Conservation (phyloP, 1,284 basidiomycete genomes). For the Mycena citricolor region DNA sequence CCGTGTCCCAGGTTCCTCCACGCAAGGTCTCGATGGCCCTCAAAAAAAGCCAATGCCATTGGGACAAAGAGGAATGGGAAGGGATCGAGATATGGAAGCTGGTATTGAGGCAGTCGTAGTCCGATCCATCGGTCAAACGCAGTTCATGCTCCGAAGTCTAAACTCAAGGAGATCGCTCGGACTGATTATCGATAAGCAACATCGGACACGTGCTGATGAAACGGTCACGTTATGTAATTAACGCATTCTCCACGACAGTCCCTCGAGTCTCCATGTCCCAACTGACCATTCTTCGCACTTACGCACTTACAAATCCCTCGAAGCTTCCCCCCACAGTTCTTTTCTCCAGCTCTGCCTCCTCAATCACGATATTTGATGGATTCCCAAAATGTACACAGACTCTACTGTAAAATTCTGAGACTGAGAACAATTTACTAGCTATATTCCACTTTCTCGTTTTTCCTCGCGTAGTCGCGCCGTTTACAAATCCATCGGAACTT, state of each 20-base stretch:
- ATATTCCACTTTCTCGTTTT: conserved; percentile 83
- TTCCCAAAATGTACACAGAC: conserved; percentile 68
- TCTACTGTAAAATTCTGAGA: neutral
- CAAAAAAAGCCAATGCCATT: conserved; percentile 53
- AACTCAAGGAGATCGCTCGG: too few relatives aligned
- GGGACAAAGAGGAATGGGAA: conserved; percentile 73
- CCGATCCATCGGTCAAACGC: too few relatives aligned
- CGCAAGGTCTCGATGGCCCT: conserved; percentile 64
- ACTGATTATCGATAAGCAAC: too few relatives aligned
- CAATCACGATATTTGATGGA: conserved; percentile 80
- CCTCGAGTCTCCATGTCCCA: conserved; percentile 47
- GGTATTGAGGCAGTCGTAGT: conserved; percentile 21
- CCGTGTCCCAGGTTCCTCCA: conserved; percentile 56
- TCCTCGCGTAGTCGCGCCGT: conserved; percentile 50
- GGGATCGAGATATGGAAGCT: conserved; percentile 75
- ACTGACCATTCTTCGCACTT: conserved; percentile 59
- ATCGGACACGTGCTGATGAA: too few relatives aligned
- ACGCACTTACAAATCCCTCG: conserved; percentile 56
- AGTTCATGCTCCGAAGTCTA: too few relatives aligned
- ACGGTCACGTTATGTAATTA: too few relatives aligned
- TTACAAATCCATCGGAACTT: conserved; percentile 46
- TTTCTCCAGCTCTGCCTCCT: conserved; percentile 58
- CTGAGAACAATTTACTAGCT: conserved; percentile 6
- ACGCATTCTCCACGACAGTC: too few relatives aligned
- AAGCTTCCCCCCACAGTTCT: conserved; percentile 60